Conservation (phyloP, 441 rosid species). For the Mallotus repandus region DNA sequence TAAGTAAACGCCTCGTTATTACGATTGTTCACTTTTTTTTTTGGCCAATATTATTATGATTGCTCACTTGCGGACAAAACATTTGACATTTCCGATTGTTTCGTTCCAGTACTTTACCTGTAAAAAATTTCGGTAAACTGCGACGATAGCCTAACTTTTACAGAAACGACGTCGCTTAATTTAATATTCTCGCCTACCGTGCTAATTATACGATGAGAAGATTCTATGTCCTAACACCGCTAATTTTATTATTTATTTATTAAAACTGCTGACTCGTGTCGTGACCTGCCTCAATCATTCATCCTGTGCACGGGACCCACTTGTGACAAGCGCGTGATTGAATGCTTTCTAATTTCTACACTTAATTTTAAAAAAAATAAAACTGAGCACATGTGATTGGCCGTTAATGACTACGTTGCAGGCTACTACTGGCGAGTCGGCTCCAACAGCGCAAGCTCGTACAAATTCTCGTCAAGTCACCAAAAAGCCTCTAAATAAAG, state of each 20-base stretch:
- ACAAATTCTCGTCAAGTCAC: neutral
- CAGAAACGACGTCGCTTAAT: too few relatives aligned
- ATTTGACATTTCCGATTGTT: neutral
- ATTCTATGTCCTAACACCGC: neutral
- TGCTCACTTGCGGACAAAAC: neutral
- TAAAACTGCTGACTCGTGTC: too few relatives aligned
- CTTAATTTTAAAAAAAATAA: too few relatives aligned
- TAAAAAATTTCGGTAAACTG: too few relatives aligned
- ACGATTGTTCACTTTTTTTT: too few relatives aligned
- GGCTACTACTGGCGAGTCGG: slow-evolving; percentile 21
- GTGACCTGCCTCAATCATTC: too few relatives aligned
- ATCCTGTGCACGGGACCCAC: neutral
- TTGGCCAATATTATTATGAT: too few relatives aligned
- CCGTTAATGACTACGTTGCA: slow-evolving; percentile 12
- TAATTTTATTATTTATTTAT: neutral
- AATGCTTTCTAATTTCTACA: neutral
- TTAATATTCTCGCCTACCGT: too few relatives aligned
- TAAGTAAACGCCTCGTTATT: slow-evolving; percentile 15
- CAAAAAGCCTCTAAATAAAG: slow-evolving; percentile 16
- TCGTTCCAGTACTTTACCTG: neutral
- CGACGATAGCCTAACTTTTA: too few relatives aligned
- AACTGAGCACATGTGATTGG: neutral
- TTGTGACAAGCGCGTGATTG: neutral
- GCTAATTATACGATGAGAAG: neutral
- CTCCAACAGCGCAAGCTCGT: neutral